A percentile compares a stretch with the other conserved stretches of the same genome.
phyloP scores from a whole-genome alignment of 2,329 filamentous ascomycete genomes.

The Penicillium sp. region DNA sequence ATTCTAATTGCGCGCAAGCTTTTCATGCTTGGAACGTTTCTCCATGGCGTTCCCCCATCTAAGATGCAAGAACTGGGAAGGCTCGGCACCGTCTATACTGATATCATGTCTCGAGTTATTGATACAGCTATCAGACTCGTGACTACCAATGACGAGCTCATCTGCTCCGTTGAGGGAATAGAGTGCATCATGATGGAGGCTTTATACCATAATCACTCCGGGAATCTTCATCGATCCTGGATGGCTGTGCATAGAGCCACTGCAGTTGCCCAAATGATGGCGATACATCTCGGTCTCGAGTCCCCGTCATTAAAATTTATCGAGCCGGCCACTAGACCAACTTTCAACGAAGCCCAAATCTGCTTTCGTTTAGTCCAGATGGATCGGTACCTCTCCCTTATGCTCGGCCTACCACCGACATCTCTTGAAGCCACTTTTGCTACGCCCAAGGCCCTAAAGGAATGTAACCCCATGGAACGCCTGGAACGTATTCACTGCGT shows the following conservation, averaged over 20 bases:
- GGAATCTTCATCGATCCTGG: conserved; percentile 46
- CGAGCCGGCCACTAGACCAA: conserved; percentile 26
- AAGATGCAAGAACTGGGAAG: conserved; percentile 20
- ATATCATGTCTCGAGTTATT: conserved; percentile 29
- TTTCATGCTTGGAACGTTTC: conserved; percentile 48
- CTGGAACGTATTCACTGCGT: conserved; percentile 50
- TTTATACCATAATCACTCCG: conserved; percentile 40
- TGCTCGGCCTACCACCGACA: conserved; percentile 43
- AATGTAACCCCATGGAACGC: conserved; percentile 42
- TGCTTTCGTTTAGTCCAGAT: conserved; percentile 42
- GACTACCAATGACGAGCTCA: conserved; percentile 42
- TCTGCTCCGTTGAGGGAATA: conserved; percentile 41
- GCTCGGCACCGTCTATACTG: conserved; percentile 21
- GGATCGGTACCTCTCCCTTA: conserved; percentile 44
- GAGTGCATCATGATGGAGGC: conserved; percentile 47
- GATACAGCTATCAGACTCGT: conserved; percentile 33
- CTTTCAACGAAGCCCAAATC: conserved; percentile 30
- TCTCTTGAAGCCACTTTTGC: conserved; percentile 36
- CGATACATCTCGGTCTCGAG: conserved; percentile 36
- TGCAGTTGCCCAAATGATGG: conserved; percentile 44
- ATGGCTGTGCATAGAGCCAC: conserved; percentile 40
- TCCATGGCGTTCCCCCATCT: conserved; percentile 48
- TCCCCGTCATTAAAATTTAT: conserved; percentile 37
- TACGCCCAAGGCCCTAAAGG: conserved; percentile 24
- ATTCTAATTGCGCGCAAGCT: conserved; percentile 51